Conservation (phyloP, 257 asterid species). For the Striga asiatica region DNA sequence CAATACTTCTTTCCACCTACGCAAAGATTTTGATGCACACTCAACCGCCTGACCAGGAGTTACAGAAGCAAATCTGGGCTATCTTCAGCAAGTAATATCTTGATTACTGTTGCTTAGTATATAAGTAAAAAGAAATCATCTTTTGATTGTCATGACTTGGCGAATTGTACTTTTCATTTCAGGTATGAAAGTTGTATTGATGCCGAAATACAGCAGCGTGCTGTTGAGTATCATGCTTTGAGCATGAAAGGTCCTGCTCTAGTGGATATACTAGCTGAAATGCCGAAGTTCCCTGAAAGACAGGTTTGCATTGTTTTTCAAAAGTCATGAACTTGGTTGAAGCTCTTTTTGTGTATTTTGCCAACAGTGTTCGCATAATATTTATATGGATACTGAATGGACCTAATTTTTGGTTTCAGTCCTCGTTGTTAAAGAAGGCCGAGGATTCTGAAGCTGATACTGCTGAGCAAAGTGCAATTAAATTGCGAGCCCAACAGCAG, state of each 20-base stretch:
- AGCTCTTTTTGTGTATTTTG: constrained; percentile 1
- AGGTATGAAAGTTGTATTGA: constrained; percentile 91
- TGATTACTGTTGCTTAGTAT: not conserved
- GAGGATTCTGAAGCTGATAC: constrained; percentile 89
- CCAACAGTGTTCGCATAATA: not conserved
- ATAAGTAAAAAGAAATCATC: constrained; percentile 1
- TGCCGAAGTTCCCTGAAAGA: constrained; percentile 95
- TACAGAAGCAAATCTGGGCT: constrained; percentile 71
- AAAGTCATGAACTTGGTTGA: constrained; percentile 8
- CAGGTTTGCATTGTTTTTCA: constrained; percentile 51
- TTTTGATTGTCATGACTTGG: constrained; percentile 12
- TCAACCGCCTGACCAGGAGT: constrained; percentile 79
- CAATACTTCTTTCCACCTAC: constrained; percentile 80
- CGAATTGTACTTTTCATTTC: constrained; percentile 21
- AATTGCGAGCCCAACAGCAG: constrained; percentile 83
- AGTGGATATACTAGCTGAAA: constrained; percentile 85
- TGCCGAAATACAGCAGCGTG: constrained; percentile 90
- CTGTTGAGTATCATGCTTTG: constrained; percentile 78
- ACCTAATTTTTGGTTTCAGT: constrained; percentile 33
- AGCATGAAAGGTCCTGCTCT: constrained; percentile 83
- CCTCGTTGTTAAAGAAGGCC: constrained; percentile 73
- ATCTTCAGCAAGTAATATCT: constrained; percentile 60
- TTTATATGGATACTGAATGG: constrained; percentile 10
- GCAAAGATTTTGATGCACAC: constrained; percentile 91
- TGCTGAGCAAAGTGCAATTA: constrained; percentile 95